Evolutionary conservation across 305 asterid species (phyloP), one percentile per base, ranked within the genome.

Genomic region (Fraxinus sp.): DNA sequence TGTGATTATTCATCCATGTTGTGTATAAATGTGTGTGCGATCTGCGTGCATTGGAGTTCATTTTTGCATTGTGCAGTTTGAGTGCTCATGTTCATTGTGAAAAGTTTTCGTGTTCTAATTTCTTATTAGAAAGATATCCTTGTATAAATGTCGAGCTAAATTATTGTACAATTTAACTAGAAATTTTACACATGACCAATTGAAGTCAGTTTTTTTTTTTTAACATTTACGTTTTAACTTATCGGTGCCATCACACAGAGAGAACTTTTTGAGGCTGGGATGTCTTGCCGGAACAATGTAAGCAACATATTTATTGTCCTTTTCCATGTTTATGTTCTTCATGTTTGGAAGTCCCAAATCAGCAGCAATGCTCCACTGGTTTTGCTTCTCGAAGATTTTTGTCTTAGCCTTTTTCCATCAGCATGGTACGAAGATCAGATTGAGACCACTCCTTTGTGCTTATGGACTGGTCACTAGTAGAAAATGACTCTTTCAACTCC

Each of bases 391-490:
- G 13, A 8, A 8, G 13, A 39, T 39, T 39, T 7, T 10, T 8
- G 46, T 39, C 46, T 7, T 39, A 7, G 46, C 37, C 46, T 36
- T 39, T 39, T 39, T 8, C 46, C 11, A 78, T 66, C 83, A 90
- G 83, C 90, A 87, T 64, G 68, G 1, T 83, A 46, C 87, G 92
- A 74, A 78, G 82, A 52, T 77, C 79, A 30, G 28, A 5, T 36
- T 36, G 77, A 8, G 84, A 77, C 3, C 64, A 68, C 20, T 88
- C 88, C 84, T 5, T 81, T 5, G 62, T 77, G 77, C 68, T 68
- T 14, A 26, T 78, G 18, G 78, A 52, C 46, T 39, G 72, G 57
- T 39, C 52, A 79, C 77, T 82, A 76, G 66, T 80, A 43, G 83
- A 68, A 79, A 37, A 8, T 49, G 64, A 49, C 62, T 77, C 80